Evolutionary conservation across 371 early-diverging fungal species (phyloP).

Genomic region (Rhizopus delemar): DNA sequence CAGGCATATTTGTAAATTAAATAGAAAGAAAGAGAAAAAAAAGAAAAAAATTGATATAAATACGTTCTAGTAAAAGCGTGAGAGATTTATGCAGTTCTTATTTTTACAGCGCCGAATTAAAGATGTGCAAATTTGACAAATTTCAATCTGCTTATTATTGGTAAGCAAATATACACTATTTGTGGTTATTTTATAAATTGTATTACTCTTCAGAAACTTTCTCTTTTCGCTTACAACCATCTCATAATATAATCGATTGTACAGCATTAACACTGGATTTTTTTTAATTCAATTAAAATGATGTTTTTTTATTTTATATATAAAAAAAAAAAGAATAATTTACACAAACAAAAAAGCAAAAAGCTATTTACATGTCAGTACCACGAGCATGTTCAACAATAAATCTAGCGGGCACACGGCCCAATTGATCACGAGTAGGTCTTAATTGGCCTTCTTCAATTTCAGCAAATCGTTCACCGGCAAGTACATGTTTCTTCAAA

Average conservation of each 20-base stretch:
- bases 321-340: not conserved
- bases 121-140: not conserved
- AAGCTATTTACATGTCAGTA: conserved; percentile 12
- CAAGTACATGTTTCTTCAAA: too few relatives aligned
- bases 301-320: not conserved
- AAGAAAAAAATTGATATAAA: conserved; percentile 1
- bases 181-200: too few relatives aligned
- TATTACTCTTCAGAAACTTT: too few relatives aligned
- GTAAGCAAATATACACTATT: too few relatives aligned
- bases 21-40: not conserved
- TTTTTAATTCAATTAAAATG: too few relatives aligned
- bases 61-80: not conserved
- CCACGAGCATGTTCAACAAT: conserved; percentile 25
- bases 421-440: conserved; percentile 17
- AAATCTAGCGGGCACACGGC: conserved; percentile 19
- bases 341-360: not conserved
- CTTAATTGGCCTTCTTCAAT: conserved; percentile 31
- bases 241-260: too few relatives aligned
- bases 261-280: too few relatives aligned
- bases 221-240: too few relatives aligned
- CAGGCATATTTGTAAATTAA: conserved; percentile 12
- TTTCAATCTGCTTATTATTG: not conserved
- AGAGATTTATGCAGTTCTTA: not conserved
- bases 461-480: conserved; percentile 7
- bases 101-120: not conserved